Base-by-base conservation (phyloP, 352 stramenopile species). In the Globisporangium ultimum region DNA sequence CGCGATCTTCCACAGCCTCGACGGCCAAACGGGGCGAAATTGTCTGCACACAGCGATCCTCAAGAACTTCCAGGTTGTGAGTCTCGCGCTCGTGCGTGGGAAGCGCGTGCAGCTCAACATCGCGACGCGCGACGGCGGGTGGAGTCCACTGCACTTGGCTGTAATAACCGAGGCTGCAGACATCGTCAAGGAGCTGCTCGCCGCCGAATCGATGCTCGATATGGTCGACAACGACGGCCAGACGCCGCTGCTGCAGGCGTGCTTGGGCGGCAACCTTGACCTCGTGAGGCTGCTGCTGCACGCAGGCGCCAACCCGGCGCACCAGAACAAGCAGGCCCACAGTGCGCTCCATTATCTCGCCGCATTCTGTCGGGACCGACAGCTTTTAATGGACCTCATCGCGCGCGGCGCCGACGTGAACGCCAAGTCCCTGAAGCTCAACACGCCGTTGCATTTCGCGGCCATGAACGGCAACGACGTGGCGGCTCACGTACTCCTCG, bases 401-500 rank as follows among this genome's bases (percentile, higher is more conserved):
- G 24, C 55, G 2, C 66, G 70, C 4, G 80, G 77, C 21, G 80
- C 71, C 2, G 76, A 88, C 52, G 78, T 90, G 42, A 90, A 83
- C 34, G 74, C 74, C 36, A 87, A 88, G 55, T 83, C 78, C 2
- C 76, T 87, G 41, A 89, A 89, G 47, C 71, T 88, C 43, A 89
- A 92, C 60, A 88, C 80, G 0, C 80, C 82, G 14, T 65, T 90
- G 59, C 80, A 90, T 45, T 90, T 92, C 52, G 82, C 82, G 20
- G 82, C 82, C 2, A 89, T 90, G 78, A 88, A 86, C 51, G 78
- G 80, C 36, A 88, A 92, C 45, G 78, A 88, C 52, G 69, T 90
- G 6, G 80, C 78, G 6, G 84, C 76, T 0, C 61, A 72, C 42
- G 68, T 90, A 2, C 66, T 92, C 2, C 56, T 90, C 2, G 69